phyloP scores from a whole-genome alignment of 805 yeast genomes.

The Teunomyces tritomae region DNA sequence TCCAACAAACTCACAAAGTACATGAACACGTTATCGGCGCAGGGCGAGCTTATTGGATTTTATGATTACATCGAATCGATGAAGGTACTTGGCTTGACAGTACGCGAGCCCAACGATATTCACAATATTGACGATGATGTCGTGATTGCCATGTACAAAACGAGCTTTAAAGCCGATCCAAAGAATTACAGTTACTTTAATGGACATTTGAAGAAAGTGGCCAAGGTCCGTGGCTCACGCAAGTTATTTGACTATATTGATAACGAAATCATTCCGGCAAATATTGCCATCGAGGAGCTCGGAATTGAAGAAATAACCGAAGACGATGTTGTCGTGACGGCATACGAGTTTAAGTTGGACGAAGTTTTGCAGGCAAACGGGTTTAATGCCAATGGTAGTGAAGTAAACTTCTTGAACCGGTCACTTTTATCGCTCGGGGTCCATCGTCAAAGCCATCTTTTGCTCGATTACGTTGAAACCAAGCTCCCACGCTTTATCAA shows the following conservation, averaged over 20 bases:
- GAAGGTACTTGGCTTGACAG: slow-evolving; percentile 27
- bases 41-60: slow-evolving; percentile 34
- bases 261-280: slow-evolving; percentile 32
- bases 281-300: slow-evolving; percentile 34
- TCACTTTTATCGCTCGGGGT: slow-evolving; percentile 64
- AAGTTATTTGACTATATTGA: slow-evolving; percentile 21
- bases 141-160: slow-evolving; percentile 33
- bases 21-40: slow-evolving; percentile 19
- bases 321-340: slow-evolving; percentile 69
- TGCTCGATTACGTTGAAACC: slow-evolving; percentile 53
- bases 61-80: slow-evolving; percentile 33
- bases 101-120: slow-evolving; percentile 11
- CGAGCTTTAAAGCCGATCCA: slow-evolving; percentile 28
- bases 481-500: slow-evolving; percentile 33
- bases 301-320: slow-evolving; percentile 44
- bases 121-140: slow-evolving; percentile 30
- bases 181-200: slow-evolving; percentile 38
- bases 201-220: slow-evolving; percentile 25
- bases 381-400: slow-evolving; percentile 31
- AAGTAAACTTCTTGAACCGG: slow-evolving; percentile 42
- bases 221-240: slow-evolving; percentile 22
- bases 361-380: slow-evolving; percentile 42
- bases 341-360: slow-evolving; percentile 61
- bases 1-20: neutral
- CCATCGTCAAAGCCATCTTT: slow-evolving; percentile 52